Conservation (phyloP, 2,329 filamentous ascomycete species). For the Taxawa tesnikishii region DNA sequence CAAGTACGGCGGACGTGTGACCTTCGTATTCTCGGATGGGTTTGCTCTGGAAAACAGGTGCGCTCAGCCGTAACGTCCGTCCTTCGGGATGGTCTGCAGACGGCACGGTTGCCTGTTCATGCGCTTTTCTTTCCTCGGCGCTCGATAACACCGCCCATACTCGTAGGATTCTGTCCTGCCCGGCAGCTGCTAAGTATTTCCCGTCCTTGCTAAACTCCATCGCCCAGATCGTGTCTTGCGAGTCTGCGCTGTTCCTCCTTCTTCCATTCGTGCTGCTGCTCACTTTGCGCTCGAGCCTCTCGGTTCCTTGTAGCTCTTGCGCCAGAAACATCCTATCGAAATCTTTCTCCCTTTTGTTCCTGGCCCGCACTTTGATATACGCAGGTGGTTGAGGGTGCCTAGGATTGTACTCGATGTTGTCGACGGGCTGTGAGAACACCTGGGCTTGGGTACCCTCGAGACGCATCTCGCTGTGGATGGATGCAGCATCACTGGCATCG, state of each 20-base stretch:
- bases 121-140: constrained; percentile 58
- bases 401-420: constrained; percentile 64
- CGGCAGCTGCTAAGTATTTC: constrained; percentile 80
- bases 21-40: constrained; percentile 70
- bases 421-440: constrained; percentile 67
- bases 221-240: constrained; percentile 63
- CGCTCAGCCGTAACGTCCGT: constrained; percentile 51
- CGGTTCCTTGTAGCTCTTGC: constrained; percentile 58
- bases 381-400: constrained; percentile 78
- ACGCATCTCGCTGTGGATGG: constrained; percentile 55
- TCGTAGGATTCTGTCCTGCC: constrained; percentile 73
- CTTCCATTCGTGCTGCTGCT: background rate
- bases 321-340: constrained; percentile 86
- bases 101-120: constrained; percentile 15
- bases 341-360: constrained; percentile 68
- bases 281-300: constrained; percentile 9
- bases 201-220: constrained; percentile 89
- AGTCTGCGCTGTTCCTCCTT: constrained; percentile 10
- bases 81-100: background rate
- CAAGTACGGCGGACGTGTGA: constrained; percentile 75
- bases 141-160: constrained; percentile 84
- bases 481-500: constrained; percentile 48
- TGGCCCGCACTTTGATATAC: constrained; percentile 75
- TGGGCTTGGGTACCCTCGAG: constrained; percentile 73
- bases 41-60: constrained; percentile 76